Evolutionary conservation across 2,329 filamentous ascomycete species (phyloP), one percentile per base, ranked within the genome.

Genomic region (Fusarium caatingaense): DNA sequence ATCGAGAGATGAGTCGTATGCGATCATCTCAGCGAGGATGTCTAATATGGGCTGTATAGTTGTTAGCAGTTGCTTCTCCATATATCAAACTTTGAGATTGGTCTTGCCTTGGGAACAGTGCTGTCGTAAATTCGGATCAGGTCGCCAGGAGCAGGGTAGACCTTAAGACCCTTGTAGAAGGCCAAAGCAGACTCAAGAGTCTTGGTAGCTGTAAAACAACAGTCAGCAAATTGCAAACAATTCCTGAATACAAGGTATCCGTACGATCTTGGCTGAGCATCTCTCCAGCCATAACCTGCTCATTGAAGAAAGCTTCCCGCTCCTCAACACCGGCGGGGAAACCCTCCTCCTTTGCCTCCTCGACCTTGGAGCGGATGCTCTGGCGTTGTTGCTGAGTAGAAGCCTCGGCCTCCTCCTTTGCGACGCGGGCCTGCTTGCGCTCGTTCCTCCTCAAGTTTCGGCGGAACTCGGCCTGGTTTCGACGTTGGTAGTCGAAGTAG

Each of bases 111-210:
- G 75, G 95, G 92, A 47, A 98, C 94, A 32, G 96, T 98, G 89
- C 97, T 97, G 82, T 99, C 96, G 83, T 99, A 99, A 81, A 99
- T 97, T 77, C 88, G 89, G 80, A 99, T 98, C 76, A 99, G 86
- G 78, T 98, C 96, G 76, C 91, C 88, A 15, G 95, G 96, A 76
- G 93, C 92, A 55, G 96, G 96, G 84, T 99, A 99, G 75, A 98
- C 96, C 88, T 99, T 99, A 73, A 99, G 88, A 46, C 94, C 96
- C 87, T 94, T 97, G 89, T 98, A 99, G 84, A 99, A 99, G 81
- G 93, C 93, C 66, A 98, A 85, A 49, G 96, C 95, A 54, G 96
- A 93, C 72, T 98, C 94, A 63, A 97, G 82, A 42, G 87, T 85
- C 78, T 91, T 88, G 72, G 88, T 83, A 74, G 90, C 90, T 92